These are phyloP conservation scores for Melaleuca quinquenervia DNA, from an alignment of 345 rosid species.

Conservation along the genomic window DNA sequence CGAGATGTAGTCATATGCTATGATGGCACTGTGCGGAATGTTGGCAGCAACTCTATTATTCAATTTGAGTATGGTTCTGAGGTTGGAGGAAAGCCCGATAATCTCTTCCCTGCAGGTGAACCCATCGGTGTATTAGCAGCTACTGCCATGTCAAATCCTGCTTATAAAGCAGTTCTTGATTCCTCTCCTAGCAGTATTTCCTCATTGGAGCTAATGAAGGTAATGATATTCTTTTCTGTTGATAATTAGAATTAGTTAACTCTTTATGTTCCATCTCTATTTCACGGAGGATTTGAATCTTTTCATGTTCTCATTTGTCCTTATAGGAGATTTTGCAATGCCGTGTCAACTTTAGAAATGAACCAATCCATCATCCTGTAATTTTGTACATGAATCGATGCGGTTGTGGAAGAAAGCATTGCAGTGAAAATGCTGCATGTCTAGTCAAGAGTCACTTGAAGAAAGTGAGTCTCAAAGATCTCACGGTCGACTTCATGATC, in stretches of 20 bases:
- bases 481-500: conserved; percentile 47
- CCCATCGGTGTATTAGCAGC: conserved; percentile 98
- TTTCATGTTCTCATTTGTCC: neutral
- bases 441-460: conserved; percentile 64
- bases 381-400: conserved; percentile 62
- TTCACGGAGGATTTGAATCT: neutral
- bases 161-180: conserved; percentile 97
- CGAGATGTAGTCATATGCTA: conserved; percentile 81
- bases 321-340: conserved; percentile 85
- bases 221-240: conserved; percentile 6
- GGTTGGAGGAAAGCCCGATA: conserved; percentile 32
- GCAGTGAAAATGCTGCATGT: conserved; percentile 70
- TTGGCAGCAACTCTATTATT: conserved; percentile 71
- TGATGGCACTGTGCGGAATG: conserved; percentile 89
- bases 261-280: neutral
- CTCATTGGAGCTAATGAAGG: conserved; percentile 99
- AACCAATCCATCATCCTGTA: conserved; percentile 53
- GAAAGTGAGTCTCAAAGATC: conserved; percentile 71
- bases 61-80: conserved; percentile 68
- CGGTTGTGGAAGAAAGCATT: conserved; percentile 59
- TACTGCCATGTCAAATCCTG: conserved; percentile 96
- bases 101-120: conserved; percentile 74
- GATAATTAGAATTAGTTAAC: neutral
- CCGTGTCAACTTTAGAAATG: conserved; percentile 69
- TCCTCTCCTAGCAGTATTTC: conserved; percentile 78